Evolutionary conservation across 306 rosid species (phyloP).

Genomic region (Potentilla sterilis): DNA sequence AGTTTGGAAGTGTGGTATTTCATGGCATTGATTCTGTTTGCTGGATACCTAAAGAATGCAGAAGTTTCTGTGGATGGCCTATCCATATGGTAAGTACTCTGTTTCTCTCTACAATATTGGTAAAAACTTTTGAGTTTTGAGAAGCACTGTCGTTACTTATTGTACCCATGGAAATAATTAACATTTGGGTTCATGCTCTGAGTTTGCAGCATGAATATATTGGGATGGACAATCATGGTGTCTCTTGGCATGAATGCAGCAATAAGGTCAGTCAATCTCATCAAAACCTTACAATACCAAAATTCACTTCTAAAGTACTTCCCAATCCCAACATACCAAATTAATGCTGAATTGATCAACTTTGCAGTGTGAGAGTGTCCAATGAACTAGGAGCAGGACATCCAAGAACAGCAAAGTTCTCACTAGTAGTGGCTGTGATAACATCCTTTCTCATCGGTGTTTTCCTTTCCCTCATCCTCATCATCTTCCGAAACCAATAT

Average conservation of each 20-base stretch:
- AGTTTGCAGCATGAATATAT: slow-evolving; percentile 63
- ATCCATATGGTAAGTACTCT: slow-evolving; percentile 66
- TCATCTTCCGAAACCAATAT: slow-evolving; percentile 36
- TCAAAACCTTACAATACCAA: not conserved
- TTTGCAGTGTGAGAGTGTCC: slow-evolving; percentile 79
- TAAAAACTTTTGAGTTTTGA: not conserved
- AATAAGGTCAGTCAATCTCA: slow-evolving; percentile 43
- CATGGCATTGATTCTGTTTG: slow-evolving; percentile 77
- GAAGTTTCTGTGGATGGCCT: slow-evolving; percentile 71
- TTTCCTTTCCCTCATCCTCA: slow-evolving; percentile 35
- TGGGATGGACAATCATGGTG: slow-evolving; percentile 74
- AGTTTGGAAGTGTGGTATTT: slow-evolving; percentile 87
- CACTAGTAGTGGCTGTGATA: slow-evolving; percentile 63
- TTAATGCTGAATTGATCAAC: not conserved
- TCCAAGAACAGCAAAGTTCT: slow-evolving; percentile 81
- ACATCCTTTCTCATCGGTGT: slow-evolving; percentile 43
- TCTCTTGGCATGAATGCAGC: slow-evolving; percentile 69
- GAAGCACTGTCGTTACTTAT: not conserved
- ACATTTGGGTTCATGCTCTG: not conserved
- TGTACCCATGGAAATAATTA: not conserved
- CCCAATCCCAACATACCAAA: not conserved
- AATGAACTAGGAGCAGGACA: slow-evolving; percentile 85
- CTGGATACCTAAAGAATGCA: slow-evolving; percentile 77
- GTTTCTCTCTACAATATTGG: not conserved
- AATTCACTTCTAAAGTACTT: not conserved